Percentiles rank a stretch among this genome's conserved stretches.
These are phyloP conservation scores for Candida nitratophila DNA, from an alignment of 805 yeast species.

Conservation along the genomic window DNA sequence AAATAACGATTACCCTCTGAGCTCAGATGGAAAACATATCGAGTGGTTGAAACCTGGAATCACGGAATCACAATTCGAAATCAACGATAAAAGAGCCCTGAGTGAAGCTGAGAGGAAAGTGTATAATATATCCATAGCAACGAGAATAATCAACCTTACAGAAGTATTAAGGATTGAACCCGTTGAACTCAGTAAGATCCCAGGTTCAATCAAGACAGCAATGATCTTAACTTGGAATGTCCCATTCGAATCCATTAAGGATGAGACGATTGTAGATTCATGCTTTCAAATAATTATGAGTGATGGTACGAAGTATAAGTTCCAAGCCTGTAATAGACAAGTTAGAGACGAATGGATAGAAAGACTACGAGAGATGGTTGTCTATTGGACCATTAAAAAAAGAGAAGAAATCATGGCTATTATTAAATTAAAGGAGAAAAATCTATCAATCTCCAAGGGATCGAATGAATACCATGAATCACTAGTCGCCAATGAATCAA, in stretches of 20 bases:
- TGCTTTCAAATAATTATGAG: conserved; percentile 45
- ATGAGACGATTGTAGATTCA: conserved; percentile 31
- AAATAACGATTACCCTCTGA: conserved; percentile 49
- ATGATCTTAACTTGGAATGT: conserved; percentile 24
- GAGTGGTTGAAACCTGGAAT: conserved; percentile 48
- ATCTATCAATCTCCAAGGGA: conserved; percentile 39
- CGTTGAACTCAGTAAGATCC: conserved; percentile 20
- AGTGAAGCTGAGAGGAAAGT: conserved; percentile 59
- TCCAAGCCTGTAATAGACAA: conserved; percentile 47
- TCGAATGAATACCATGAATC: conserved; percentile 50
- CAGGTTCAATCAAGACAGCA: conserved; percentile 22
- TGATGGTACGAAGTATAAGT: conserved; percentile 37
- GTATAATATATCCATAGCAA: conserved; percentile 47
- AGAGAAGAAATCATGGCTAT: conserved; percentile 33
- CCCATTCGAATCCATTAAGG: conserved; percentile 8
- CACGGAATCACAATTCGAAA: conserved; percentile 32
- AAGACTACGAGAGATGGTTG: conserved; percentile 33
- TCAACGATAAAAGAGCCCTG: conserved; percentile 51
- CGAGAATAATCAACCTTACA: conserved; percentile 54
- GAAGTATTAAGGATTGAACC: conserved; percentile 34
- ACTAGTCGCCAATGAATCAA: conserved; percentile 32
- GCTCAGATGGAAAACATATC: conserved; percentile 45
- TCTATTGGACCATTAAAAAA: conserved; percentile 54
- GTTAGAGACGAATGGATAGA: conserved; percentile 64
- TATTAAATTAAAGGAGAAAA: conserved; percentile 32